Conservation (phyloP, 2,329 filamentous ascomycete genomes). For the Aspergillus pseudoterreus region DNA sequence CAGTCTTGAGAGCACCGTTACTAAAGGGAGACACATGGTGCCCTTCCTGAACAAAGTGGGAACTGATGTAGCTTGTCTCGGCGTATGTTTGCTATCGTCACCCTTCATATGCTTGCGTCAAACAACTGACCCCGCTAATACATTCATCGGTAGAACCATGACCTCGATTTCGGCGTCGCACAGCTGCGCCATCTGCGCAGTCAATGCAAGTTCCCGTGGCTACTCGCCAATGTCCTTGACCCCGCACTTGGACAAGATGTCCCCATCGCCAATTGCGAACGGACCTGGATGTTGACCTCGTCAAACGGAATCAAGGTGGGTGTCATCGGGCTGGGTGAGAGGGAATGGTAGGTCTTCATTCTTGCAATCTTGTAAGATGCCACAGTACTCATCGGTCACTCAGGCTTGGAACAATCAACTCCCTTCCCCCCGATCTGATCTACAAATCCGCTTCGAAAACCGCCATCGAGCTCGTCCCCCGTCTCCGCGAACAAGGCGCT, state of each 20-base stretch:
- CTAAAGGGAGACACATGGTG: constrained; percentile 89
- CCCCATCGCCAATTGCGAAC: constrained; percentile 70
- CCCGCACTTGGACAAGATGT: constrained; percentile 71
- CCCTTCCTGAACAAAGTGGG: constrained; percentile 74
- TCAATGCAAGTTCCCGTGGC: constrained; percentile 83
- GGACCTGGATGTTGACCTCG: constrained; percentile 71
- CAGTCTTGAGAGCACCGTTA: constrained; percentile 81
- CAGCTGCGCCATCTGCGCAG: constrained; percentile 71
- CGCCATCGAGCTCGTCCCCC: constrained; percentile 70
- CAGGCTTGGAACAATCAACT: constrained; percentile 79
- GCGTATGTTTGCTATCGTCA: constrained; percentile 51
- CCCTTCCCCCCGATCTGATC: constrained; percentile 73
- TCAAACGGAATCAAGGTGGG: constrained; percentile 85
- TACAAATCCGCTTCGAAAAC: constrained; percentile 76
- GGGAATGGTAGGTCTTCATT: constrained; percentile 62
- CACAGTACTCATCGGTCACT: neutral
- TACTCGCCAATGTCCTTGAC: constrained; percentile 83
- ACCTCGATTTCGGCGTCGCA: constrained; percentile 83
- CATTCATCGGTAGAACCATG: constrained; percentile 65
- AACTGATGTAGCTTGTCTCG: constrained; percentile 77
- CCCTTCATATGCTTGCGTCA: neutral
- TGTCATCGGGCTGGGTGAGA: constrained; percentile 78
- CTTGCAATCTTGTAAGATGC: no score
- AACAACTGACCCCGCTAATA: neutral
- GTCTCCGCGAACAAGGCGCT: constrained; percentile 70